phyloP scores from a whole-genome alignment of 176 grass and related monocot genomes.

The Elaeis guineensis region DNA sequence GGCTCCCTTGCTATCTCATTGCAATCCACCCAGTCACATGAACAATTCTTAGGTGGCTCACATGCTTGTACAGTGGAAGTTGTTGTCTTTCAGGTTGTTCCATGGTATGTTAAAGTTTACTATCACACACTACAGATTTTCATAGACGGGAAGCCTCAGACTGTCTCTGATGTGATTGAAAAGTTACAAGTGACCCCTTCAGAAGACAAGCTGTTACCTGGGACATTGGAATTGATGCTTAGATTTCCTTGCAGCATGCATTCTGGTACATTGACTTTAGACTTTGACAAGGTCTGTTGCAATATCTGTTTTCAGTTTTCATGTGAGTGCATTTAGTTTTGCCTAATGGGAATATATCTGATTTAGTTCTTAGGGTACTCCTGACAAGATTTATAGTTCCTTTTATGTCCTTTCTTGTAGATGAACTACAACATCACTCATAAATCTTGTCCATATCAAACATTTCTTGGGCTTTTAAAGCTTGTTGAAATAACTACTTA shows the following conservation, averaged over 20 bases:
- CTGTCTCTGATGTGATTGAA: conserved; percentile 58
- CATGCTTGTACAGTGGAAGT: conserved; percentile 53
- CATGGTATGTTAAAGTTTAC: conserved; percentile 97
- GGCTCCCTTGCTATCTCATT: conserved; percentile 92
- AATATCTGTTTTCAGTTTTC: conserved; percentile 6
- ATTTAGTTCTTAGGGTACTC: too few relatives aligned
- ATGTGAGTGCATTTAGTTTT: too few relatives aligned
- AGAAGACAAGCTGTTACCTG: conserved; percentile 86
- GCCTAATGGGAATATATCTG: too few relatives aligned
- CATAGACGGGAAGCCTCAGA: conserved; percentile 57
- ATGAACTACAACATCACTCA: too few relatives aligned
- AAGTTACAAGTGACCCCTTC: conserved; percentile 86
- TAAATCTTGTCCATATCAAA: too few relatives aligned
- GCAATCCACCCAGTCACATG: conserved; percentile 41
- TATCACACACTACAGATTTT: conserved; percentile 86
- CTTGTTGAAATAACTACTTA: too few relatives aligned
- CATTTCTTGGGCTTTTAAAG: too few relatives aligned
- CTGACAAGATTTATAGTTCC: too few relatives aligned
- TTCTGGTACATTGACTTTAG: conserved; percentile 68
- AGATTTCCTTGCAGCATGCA: conserved; percentile 63
- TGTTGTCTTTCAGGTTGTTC: conserved; percentile 86
- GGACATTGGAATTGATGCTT: conserved; percentile 75
- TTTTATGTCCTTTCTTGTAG: too few relatives aligned
- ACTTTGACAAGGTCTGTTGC: conserved; percentile 85
- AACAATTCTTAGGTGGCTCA: conserved; percentile 33